Percentiles rank a stretch among this genome's conserved stretches.
These are phyloP conservation scores for Ophiostoma perfectum DNA, from an alignment of 2,329 filamentous ascomycete genomes.

Conservation along the genomic window DNA sequence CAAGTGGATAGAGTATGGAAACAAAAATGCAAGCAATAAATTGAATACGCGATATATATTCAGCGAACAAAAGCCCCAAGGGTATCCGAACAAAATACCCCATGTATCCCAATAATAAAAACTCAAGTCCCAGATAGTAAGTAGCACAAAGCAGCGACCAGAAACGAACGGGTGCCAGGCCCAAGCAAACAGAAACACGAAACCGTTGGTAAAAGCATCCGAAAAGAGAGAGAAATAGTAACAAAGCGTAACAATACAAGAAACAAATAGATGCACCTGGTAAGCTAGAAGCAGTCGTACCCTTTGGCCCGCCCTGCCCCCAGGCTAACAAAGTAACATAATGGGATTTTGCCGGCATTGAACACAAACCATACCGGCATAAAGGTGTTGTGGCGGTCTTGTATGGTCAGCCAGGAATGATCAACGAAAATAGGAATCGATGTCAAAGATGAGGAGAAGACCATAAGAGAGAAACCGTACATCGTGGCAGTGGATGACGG, in stretches of 20 bases:
- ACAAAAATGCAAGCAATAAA: not conserved
- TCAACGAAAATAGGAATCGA: too few species aligned
- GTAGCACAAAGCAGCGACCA: not conserved
- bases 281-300: not conserved
- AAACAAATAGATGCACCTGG: too few species aligned
- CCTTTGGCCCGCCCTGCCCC: not conserved
- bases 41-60: not conserved
- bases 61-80: not conserved
- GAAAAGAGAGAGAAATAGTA: not conserved
- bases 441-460: too few species aligned
- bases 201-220: not conserved
- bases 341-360: too few species aligned
- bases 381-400: too few species aligned
- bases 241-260: not conserved
- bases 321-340: too few species aligned
- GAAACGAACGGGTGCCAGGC: not conserved
- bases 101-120: slow-evolving; percentile 2
- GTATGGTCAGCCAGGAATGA: too few species aligned
- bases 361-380: too few species aligned
- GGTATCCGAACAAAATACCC: slow-evolving; percentile 10
- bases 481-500: not conserved
- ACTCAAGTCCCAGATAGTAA: not conserved
- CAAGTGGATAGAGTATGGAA: not conserved
- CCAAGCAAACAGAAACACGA: not conserved
- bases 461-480: too few species aligned